Base-by-base conservation (phyloP, 2,329 filamentous ascomycete species). In the Alternaria arborescens region DNA sequence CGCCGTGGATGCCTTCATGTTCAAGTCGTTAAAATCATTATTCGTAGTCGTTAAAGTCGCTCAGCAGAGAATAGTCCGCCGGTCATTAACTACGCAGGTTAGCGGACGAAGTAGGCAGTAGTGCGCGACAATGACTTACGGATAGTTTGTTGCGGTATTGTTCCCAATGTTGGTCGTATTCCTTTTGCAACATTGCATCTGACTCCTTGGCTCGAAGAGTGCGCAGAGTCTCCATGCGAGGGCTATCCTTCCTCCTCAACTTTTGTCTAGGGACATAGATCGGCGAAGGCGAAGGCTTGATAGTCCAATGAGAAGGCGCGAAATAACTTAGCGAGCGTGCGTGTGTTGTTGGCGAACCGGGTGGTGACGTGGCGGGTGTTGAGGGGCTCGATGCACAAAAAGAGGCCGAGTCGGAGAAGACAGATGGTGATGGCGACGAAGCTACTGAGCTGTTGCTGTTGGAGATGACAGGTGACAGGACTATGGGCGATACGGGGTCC, bases 201-300 rank as follows among this genome's bases (percentile, higher is more conserved):
- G 72, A 76, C 34, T 77, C 73, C 55, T 74, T 77, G 7, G 68
- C 73, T 54, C 77, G 58, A 20, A 79, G 52, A 28, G 69, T 68
- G 28, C 77, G 72, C 44, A 79, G 53, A 0, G 68, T 75, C 32
- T 75, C 72, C 34, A 64, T 54, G 55, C 65, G 71, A 3, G 76
- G 76, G 12, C 60, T 64, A 30, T 65, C 68, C 44, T 66, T 70
- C 18, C 68, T 62, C 46, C 68, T 61, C 44, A 72, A 40, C 26
- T 64, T 52, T 44, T 54, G 65, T 40, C 47, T 60, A 20, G 58
- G 57, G 8, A 47, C 57, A 38, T 52, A 62, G 28, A 64, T 61
- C 40, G 66, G 66, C 14, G 61, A 52, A 10, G 52, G 43, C 32
- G 61, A 60, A 16, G 65, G 48, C 40, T 43, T 44, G 20, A 60